Conservation (phyloP, 2,329 filamentous ascomycete genomes). For the Aureobasidium namibiae region DNA sequence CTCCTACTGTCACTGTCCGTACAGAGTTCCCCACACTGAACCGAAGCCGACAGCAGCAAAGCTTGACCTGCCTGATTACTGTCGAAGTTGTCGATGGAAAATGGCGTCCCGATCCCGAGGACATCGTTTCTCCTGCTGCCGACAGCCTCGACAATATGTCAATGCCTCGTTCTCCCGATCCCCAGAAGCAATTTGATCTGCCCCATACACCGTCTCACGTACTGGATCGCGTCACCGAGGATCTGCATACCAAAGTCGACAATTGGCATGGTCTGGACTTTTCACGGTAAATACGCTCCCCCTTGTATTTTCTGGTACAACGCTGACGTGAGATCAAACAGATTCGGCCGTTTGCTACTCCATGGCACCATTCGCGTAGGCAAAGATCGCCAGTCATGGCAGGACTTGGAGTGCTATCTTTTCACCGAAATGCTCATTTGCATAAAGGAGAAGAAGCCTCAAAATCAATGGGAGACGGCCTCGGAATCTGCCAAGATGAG, state of each 20-base stretch:
- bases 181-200: conserved; percentile 1
- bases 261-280: conserved; percentile 98
- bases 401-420: conserved; percentile 92
- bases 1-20: conserved; percentile 85
- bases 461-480: conserved; percentile 52
- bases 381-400: conserved; percentile 94
- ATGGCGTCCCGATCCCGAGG: conserved; percentile 79
- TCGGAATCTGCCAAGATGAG: conserved; percentile 44
- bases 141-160: conserved; percentile 6
- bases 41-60: conserved; percentile 87
- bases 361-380: conserved; percentile 88
- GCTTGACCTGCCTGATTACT: conserved; percentile 85
- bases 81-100: conserved; percentile 89
- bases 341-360: conserved; percentile 84
- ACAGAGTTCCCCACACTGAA: conserved; percentile 95
- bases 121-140: conserved; percentile 49
- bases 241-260: conserved; percentile 77
- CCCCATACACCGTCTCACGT: conserved; percentile 49
- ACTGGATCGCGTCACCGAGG: conserved; percentile 78
- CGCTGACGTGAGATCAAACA: conserved; percentile 25
- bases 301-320: neutral
- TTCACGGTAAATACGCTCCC: conserved; percentile 47
- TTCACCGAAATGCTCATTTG: conserved; percentile 99
- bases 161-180: conserved; percentile 10
- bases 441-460: conserved; percentile 87